Base-by-base conservation (phyloP, 495 filamentous ascomycete genomes). In the Pseudevernia furfuracea region DNA sequence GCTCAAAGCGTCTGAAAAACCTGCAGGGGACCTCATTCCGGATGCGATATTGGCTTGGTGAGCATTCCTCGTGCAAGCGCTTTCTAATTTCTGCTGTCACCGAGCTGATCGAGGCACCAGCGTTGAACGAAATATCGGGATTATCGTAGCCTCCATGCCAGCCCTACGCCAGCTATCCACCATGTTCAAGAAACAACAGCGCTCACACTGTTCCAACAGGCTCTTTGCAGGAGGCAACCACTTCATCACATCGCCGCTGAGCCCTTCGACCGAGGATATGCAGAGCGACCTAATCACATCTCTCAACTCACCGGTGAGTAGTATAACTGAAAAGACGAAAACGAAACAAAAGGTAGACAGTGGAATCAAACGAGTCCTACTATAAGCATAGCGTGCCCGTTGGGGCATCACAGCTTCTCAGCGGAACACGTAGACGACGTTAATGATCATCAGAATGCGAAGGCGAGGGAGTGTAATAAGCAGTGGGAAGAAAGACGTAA, bases 111-210 rank as follows among this genome's bases (percentile, higher is more conserved):
- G 30, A 58, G 32, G 30, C 19, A 10, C 7, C 12, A 62, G 60
- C n/a, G 28, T 64, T 3, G 62, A 64, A 52, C 36, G 23, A 19
- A 49, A 64, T 19, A 49, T 64, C 21, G 62, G 62, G 39, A 64
- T 64, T 30, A 59, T 64, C 25, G 53, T 43, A 9, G 55, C 53
- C 3, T 58, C 28, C 9, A 59, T 49, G 10, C 62, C 62, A 36
- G 43, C 61, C 2, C 28, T 63, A 3, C 52, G 56, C 9, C 62
- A 52, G 6, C 21, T 49, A 21, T 59, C 49, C 41, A 58, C 37
- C 0, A 10, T n/a, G 17, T 19, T 58, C 30, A 58, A 25, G 28
- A 37, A 15, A 21, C 21, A 32, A 4, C 53, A 28, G 3, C 55
- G n/a, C 21, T 37, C 55, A 9, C 19, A 23, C 55, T 58, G 32